Conservation (phyloP, 23 red algal genomes). For the Gracilaria domingensis region DNA sequence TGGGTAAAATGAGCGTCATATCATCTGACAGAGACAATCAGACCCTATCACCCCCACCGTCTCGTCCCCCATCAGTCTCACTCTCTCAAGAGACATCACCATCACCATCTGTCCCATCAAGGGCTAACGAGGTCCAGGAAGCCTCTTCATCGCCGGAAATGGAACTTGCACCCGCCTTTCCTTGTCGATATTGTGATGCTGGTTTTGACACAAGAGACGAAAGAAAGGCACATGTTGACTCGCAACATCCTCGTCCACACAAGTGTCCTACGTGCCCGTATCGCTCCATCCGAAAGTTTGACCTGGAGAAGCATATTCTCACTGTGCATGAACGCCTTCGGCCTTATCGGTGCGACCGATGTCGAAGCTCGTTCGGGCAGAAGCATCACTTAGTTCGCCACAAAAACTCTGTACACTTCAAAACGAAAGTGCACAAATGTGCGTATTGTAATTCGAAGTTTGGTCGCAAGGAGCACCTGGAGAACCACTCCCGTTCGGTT, state of each 20-base stretch:
- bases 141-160: not conserved
- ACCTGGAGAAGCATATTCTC: conserved; percentile 45
- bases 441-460: not conserved
- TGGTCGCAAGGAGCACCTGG: conserved; percentile 35
- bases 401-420: conserved; percentile 55
- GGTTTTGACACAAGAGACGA: conserved; percentile 16
- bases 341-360: conserved; percentile 53
- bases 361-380: conserved; percentile 59
- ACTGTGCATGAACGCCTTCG: conserved; percentile 59
- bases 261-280: conserved; percentile 3
- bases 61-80: not conserved
- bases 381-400: conserved; percentile 70
- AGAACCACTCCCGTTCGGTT: conserved; percentile 29
- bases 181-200: not conserved
- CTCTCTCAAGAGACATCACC: not conserved
- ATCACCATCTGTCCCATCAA: not conserved
- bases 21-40: not conserved
- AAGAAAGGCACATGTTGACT: conserved; percentile 3
- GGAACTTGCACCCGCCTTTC: not conserved
- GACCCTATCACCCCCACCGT: not conserved
- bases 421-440: conserved; percentile 17
- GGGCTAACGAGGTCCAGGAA: not conserved
- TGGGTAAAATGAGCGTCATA: not conserved
- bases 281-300: conserved; percentile 41
- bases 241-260: conserved; percentile 5